Evolutionary conservation across 106 monocot species (phyloP), one percentile per base, ranked within the genome.

Genomic region (Amphibolis antarctica): DNA sequence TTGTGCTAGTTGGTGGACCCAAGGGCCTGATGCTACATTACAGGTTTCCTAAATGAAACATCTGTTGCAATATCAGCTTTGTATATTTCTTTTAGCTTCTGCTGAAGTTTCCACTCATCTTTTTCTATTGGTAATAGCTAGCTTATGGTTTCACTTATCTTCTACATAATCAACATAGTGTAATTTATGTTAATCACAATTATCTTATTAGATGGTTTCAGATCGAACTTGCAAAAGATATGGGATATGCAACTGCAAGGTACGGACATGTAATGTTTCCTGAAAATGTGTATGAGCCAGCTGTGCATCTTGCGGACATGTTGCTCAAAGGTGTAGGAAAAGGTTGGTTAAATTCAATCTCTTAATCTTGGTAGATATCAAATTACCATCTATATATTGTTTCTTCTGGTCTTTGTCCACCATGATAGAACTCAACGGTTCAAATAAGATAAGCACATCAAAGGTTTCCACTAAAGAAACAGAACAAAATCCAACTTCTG

Each of bases 1-100:
- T 10, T 98, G 98, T 73, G 98, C 87, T 60, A 98, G 98, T 83
- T 98, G 98, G 98, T 98, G 98, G 98, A 98, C 98, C 45, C 98
- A 98, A 80, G 98, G 98, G 55, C 98, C 98, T 70, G 85, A 91
- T 81, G 73, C 79, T 67, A 66, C 80, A 58, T 72, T 98, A 47
- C 98, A 98, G 90, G 98, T 69, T 47, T 62, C 42, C 36, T n/a
- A 65, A 36, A 36, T 36, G 36, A 36, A 36, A 36, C 18, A 13
- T 42, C 21, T 14, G 15, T 60, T 70, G 47, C 24, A 42, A 4
- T 5, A 28, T 9, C 15, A 20, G 18, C 5, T 53, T 67, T 7
- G 20, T 66, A 19, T 9, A 28, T 19, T 46, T n/a, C 30, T 11
- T 22, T 47, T 3, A 48, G 48, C 18, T 13, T 48, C 17, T 15